Conservation (phyloP, 345 rosid species). For the Gossypium australe region DNA sequence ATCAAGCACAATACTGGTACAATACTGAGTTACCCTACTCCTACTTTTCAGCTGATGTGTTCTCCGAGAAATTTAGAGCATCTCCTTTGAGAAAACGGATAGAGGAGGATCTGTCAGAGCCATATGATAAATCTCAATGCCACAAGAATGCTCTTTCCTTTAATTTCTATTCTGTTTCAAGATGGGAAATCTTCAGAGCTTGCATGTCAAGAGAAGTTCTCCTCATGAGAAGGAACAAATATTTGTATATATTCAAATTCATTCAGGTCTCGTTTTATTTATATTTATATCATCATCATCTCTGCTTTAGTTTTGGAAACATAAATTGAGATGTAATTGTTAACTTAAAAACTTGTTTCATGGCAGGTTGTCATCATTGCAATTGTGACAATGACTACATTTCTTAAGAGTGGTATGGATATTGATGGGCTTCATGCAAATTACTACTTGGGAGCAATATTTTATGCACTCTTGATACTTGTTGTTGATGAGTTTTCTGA, state of each 20-base stretch:
- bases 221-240: conserved; percentile 57
- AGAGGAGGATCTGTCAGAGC: conserved; percentile 27
- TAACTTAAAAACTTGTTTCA: neutral
- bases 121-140: conserved; percentile 32
- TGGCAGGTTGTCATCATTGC: conserved; percentile 47
- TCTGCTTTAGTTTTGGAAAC: neutral
- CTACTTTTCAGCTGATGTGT: conserved; percentile 36
- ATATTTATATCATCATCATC: neutral
- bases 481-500: conserved; percentile 51
- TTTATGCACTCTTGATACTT: conserved; percentile 39
- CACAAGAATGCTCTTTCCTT: conserved; percentile 40
- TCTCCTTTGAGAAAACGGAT: conserved; percentile 29
- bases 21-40: conserved; percentile 23
- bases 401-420: conserved; percentile 40
- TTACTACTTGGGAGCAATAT: conserved; percentile 45
- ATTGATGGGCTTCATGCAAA: conserved; percentile 43
- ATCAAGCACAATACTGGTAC: conserved; percentile 58
- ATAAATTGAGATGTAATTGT: neutral
- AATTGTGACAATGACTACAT: conserved; percentile 52
- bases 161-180: conserved; percentile 34
- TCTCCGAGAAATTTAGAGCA: conserved; percentile 35
- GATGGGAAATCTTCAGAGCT: conserved; percentile 50
- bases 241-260: conserved; percentile 46
- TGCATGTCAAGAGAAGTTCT: conserved; percentile 58
- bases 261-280: conserved; percentile 29